Percentiles rank a stretch among this genome's conserved stretches.
These are phyloP conservation scores for Silene uniflora DNA, from an alignment of 148 eudicot species.

Conservation along the genomic window DNA sequence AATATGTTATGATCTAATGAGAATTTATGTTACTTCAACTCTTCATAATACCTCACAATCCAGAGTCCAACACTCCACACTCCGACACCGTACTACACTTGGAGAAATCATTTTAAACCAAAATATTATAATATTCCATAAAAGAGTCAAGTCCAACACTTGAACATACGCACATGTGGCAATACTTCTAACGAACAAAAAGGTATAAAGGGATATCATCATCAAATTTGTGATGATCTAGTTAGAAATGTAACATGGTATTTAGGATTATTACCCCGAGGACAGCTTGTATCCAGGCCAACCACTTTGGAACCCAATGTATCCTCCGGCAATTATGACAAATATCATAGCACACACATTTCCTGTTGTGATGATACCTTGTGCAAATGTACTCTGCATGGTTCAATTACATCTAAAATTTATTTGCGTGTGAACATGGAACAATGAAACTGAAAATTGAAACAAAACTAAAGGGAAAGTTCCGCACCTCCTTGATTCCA, in stretches of 20 bases:
- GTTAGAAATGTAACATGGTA: slow-evolving; percentile 1
- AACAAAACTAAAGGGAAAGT: slow-evolving; percentile 5
- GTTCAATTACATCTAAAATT: slow-evolving; percentile 10
- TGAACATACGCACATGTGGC: neutral
- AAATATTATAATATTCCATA: too few relatives aligned
- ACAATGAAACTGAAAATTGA: neutral
- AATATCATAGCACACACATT: slow-evolving; percentile 56
- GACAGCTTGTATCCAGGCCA: slow-evolving; percentile 62
- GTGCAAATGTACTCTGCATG: slow-evolving; percentile 51
- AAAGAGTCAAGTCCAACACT: neutral
- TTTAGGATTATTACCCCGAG: slow-evolving; percentile 35
- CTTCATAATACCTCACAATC: neutral
- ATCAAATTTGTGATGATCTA: neutral
- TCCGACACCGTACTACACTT: neutral
- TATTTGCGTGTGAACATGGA: neutral
- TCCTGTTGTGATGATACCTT: slow-evolving; percentile 44
- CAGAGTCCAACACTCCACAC: neutral
- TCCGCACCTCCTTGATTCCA: slow-evolving; percentile 59
- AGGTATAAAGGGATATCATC: neutral
- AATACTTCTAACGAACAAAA: slow-evolving; percentile 24
- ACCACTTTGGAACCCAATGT: slow-evolving; percentile 46
- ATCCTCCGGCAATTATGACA: slow-evolving; percentile 52
- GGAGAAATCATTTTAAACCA: neutral
- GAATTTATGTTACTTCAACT: neutral
- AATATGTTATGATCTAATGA: neutral